Base-by-base conservation (phyloP, 2,329 filamentous ascomycete genomes). In the Elsinoe arachidis region DNA sequence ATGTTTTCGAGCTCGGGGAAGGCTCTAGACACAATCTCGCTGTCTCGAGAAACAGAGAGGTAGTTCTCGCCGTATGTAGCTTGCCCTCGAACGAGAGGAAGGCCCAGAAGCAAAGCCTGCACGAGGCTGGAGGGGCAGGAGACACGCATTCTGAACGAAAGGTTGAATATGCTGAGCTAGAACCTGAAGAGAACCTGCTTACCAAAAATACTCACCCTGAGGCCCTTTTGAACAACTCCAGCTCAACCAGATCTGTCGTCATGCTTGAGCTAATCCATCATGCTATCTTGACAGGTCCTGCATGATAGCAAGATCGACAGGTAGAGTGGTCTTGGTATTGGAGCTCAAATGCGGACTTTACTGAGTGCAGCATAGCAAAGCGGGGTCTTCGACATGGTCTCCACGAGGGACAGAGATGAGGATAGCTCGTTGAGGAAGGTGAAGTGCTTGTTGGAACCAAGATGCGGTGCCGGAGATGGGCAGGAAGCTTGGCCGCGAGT, bases 1-100 rank as follows among this genome's bases (percentile, higher is more conserved):
- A 64, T 58, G 51, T 55, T 59, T 4, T 61, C 57, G n/a, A 64
- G 55, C 19, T 61, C 60, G 4, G 59, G 61, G 56, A 63, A 66
- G 5, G 49, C 49, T 39, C 49, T 34, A 10, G 49, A 53, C 4
- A 53, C 49, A 6, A 35, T 39, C 34, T 53, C 49, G 34, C 49
- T 53, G 49, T 53, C 49, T 6, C 49, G 49, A 26, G 49, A 53
- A 6, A 53, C 49, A 2, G 49, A 26, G 19, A 53, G 34, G 33
- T 37, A 53, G 17, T 53, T 53, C 19, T 53, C 49, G 12, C 49
- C 49, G 11, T 53, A 53, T 23, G 49, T 39, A 19, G 49, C 49
- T 12, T 53, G 49, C 14, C 33, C 33, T 3, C 34, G 49, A 2
- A 53, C 49, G 5, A 26, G 17, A n/a, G 49, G 49, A 10, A 53